A percentile compares a stretch with the other conserved stretches of the same genome.
Evolutionary conservation across 768 basidiomycete species (phyloP).

Genomic region (Cubamyces sp.): DNA sequence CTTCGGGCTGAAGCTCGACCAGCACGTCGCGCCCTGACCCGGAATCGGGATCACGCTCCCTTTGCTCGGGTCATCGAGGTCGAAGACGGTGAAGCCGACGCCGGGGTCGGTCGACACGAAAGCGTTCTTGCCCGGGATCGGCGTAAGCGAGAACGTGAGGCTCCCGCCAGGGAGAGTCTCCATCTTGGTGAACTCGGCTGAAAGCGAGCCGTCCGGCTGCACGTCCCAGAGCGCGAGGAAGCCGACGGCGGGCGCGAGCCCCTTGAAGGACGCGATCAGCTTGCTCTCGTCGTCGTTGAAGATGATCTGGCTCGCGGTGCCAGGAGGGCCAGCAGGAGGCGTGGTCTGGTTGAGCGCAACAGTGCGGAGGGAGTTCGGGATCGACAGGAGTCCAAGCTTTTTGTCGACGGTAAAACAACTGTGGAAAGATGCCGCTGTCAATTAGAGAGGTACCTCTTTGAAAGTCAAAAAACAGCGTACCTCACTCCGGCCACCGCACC

Average conservation of each 20-base stretch:
- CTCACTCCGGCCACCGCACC: conserved; percentile 41
- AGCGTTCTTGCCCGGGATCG: conserved; percentile 36
- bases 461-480: conserved; percentile 25
- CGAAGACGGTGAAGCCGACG: conserved; percentile 36
- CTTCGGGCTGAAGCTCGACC: conserved; percentile 34
- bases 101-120: conserved; percentile 36
- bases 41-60: conserved; percentile 26
- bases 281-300: conserved; percentile 50
- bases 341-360: conserved; percentile 54
- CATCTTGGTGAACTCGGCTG: conserved; percentile 43
- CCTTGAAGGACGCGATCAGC: conserved; percentile 54
- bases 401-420: conserved; percentile 52
- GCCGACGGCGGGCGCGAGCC: conserved; percentile 49
- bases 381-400: conserved; percentile 44
- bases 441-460: too few relatives aligned
- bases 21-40: conserved; percentile 38
- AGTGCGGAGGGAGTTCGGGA: conserved; percentile 45
- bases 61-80: conserved; percentile 29
- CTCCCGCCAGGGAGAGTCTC: conserved; percentile 46
- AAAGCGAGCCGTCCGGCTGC: conserved; percentile 46
- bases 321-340: conserved; percentile 52
- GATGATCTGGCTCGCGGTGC: conserved; percentile 48
- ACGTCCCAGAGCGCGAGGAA: conserved; percentile 57
- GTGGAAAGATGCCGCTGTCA: not conserved
- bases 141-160: conserved; percentile 51